A percentile compares a stretch with the other conserved stretches of the same genome.
These are phyloP conservation scores for Picochlorum sp. DNA, from an alignment of 139 green algal species.

Conservation along the genomic window DNA sequence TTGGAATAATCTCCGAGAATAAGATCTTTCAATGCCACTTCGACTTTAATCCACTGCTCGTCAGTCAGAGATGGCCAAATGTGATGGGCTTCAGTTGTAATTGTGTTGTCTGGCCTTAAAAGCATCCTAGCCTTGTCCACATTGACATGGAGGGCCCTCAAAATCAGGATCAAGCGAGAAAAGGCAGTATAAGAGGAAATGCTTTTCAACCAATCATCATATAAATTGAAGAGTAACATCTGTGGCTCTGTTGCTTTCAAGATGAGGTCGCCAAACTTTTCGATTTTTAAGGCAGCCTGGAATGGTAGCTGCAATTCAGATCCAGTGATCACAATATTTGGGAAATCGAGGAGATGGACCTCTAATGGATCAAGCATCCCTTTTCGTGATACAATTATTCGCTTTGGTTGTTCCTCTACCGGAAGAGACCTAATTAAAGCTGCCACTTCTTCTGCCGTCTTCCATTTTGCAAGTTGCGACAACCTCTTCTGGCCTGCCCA, in stretches of 20 bases:
- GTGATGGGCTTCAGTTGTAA: slow-evolving; percentile 96
- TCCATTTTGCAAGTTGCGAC: slow-evolving; percentile 98
- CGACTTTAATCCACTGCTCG: slow-evolving; percentile 99
- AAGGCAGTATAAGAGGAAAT: slow-evolving; percentile 98
- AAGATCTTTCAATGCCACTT: slow-evolving; percentile 93
- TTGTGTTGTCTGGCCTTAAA: slow-evolving; percentile 85
- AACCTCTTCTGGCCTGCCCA: slow-evolving; percentile 99
- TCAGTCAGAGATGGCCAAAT: slow-evolving; percentile 96
- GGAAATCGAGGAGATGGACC: slow-evolving; percentile 98
- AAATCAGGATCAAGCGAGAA: slow-evolving; percentile 93
- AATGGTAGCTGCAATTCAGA: slow-evolving; percentile 99
- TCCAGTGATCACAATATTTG: slow-evolving; percentile 99
- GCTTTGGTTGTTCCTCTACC: slow-evolving; percentile 98
- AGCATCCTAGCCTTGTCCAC: slow-evolving; percentile 98
- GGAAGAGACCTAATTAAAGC: slow-evolving; percentile 89
- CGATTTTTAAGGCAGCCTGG: slow-evolving; percentile 94
- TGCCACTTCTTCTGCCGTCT: slow-evolving; percentile 97
- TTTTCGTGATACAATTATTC: slow-evolving; percentile 98
- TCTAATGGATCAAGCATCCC: slow-evolving; percentile 99
- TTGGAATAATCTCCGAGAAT: slow-evolving; percentile 98
- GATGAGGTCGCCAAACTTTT: slow-evolving; percentile 98
- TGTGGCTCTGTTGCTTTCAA: slow-evolving; percentile 91
- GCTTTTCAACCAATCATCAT: slow-evolving; percentile 98
- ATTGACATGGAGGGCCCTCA: slow-evolving; percentile 96
- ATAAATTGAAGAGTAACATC: slow-evolving; percentile 99